Base-by-base conservation (phyloP, 2,329 filamentous ascomycete genomes). In the Sporothrix pallida region DNA sequence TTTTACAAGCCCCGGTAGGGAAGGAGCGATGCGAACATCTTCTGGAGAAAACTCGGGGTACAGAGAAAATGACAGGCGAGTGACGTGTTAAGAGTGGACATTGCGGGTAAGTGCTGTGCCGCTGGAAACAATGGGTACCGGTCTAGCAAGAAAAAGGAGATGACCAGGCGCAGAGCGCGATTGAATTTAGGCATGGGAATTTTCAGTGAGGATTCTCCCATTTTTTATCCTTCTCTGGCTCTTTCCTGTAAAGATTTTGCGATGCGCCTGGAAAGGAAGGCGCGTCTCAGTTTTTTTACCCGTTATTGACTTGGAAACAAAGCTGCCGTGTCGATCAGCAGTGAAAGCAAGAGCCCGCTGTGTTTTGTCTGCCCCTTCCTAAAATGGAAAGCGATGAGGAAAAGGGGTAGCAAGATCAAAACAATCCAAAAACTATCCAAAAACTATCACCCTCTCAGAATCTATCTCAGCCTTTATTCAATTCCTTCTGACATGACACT, bases 281-380 rank as follows among this genome's bases (percentile, higher is more conserved):
- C 52, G 37, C 62, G 62, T 58, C 62, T 72, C 62, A 68, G 60
- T 42, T n/a, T 68, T 17, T 58, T 26, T 48, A 46, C 62, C 42
- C 44, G 62, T 48, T 67, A n/a, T 67, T 48, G 12, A 26, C 48
- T 46, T 72, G 62, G 50, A 72, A 72, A 58, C 71, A 46, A 52
- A 48, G 46, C 71, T 68, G 48, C 48, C 60, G 71, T 50, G 71
- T 12, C 48, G 71, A 58, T 68, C 60, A 26, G 20, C 31, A 26
- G n/a, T 44, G 26, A 46, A 37, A 23, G 70, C 26, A 72, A 56
- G 46, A 56, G 23, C 31, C 12, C 44, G 17, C 62, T n/a, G 10
- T n/a, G 5, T 63, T 48, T 7, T 48, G 37, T 3, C 23, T 17
- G 10, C 17, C 42, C 42, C 62, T 48, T 46, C 42, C 62, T 17